Base-by-base conservation (phyloP, 106 monocot genomes). In the Dendrobium nobile region DNA sequence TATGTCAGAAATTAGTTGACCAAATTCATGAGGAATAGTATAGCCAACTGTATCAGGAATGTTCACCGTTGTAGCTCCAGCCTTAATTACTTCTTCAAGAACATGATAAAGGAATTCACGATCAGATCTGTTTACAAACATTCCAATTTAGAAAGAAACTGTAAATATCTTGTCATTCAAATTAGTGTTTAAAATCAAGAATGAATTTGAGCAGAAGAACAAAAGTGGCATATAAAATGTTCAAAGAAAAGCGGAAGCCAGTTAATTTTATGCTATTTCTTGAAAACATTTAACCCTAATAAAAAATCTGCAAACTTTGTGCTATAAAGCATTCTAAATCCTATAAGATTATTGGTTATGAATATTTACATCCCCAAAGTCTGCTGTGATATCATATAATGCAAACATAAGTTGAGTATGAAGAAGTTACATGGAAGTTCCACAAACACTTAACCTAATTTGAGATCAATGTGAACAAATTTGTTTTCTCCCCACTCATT, bases 31-130 rank as follows among this genome's bases (percentile, higher is more conserved):
- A 47, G 97, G 91, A 81, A 94, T 85, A 72, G 90, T 98, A 77
- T 94, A 94, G 44, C 94, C 97, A 88, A 94, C 94, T 41, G 97
- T 98, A 67, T 98, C 97, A 78, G 92, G 94, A 79, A 98, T 98
- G 82, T 94, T 94, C 64, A 98, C 28, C 31, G 94, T 98, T 16
- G 97, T 94, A 72, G 97, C 97, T 24, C 97, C 94, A 55, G 94
- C 97, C 73, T 92, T 92, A 54, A 98, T 98, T 55, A 98, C 97
- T 88, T 94, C 91, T 77, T 87, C 97, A 20, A 98, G 85, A 26
- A 98, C 77, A 61, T 81, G 91, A 82, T 98, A 98, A 47, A 98
- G 91, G 79, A 92, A 98, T 43, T 87, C 92, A 64, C 87, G 87
- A 67, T 98, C 91, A 37, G 94, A 92, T 78, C 97, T 98, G 90